Percentiles rank a stretch among this genome's conserved stretches.
Conservation (phyloP, 2,329 filamentous ascomycete species). For the Fusarium staphyleae region DNA sequence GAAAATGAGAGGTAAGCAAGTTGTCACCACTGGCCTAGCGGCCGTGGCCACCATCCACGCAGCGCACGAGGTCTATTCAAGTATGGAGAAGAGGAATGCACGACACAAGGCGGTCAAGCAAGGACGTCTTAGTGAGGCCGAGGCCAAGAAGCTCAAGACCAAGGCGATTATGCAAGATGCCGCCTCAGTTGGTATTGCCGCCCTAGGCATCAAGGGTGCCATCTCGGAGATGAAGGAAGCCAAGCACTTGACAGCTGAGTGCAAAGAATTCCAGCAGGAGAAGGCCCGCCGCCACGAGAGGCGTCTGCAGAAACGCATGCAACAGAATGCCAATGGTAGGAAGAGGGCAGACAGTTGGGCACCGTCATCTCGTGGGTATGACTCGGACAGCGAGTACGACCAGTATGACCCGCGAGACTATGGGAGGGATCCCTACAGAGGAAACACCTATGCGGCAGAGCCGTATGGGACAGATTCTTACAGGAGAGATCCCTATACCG, state of each 20-base stretch:
- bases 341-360: constrained; percentile 55
- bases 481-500: constrained; percentile 31
- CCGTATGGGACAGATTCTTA: constrained; percentile 28
- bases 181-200: constrained; percentile 65
- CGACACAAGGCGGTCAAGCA: constrained; percentile 62
- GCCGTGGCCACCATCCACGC: constrained; percentile 67
- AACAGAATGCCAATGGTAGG: constrained; percentile 44
- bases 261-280: constrained; percentile 58
- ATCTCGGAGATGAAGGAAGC: constrained; percentile 64
- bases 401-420: constrained; percentile 54
- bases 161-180: constrained; percentile 65
- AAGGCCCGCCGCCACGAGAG: constrained; percentile 58
- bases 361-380: constrained; percentile 52
- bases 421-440: constrained; percentile 46
- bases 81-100: constrained; percentile 62
- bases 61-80: constrained; percentile 64
- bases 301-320: constrained; percentile 51
- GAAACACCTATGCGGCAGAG: constrained; percentile 28
- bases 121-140: constrained; percentile 57
- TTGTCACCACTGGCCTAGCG: constrained; percentile 63
- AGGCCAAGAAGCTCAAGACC: constrained; percentile 64
- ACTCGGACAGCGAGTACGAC: constrained; percentile 49
- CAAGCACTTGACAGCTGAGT: constrained; percentile 57
- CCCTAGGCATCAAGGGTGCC: constrained; percentile 64
- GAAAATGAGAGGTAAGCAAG: constrained; percentile 69